A percentile compares a stretch with the other conserved stretches of the same genome.
phyloP scores from a whole-genome alignment of 2,329 filamentous ascomycete genomes.

The Paramyrothecium sp. region DNA sequence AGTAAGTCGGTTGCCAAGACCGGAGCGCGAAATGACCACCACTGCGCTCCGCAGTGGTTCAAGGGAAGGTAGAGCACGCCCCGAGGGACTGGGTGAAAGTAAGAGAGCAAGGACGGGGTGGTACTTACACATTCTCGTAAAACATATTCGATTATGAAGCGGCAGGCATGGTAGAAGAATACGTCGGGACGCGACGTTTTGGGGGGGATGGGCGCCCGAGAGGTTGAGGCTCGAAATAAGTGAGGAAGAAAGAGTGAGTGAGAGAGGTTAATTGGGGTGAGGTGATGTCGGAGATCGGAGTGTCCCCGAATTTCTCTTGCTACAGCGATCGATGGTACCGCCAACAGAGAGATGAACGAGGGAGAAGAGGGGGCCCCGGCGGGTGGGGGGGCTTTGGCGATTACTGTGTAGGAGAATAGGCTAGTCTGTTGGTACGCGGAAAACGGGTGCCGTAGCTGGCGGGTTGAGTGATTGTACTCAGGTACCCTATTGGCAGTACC shows the following conservation, averaged over 20 bases:
- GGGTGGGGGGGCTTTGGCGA: neutral
- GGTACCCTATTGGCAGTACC: too few relatives aligned
- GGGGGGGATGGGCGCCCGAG: neutral
- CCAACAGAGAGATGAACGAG: neutral
- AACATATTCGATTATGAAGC: constrained; percentile 34
- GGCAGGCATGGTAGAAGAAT: constrained; percentile 30
- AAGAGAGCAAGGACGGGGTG: constrained; percentile 5
- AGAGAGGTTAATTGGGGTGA: neutral
- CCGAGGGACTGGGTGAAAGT: constrained; percentile 6
- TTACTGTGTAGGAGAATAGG: neutral
- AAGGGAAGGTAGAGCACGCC: constrained; percentile 2
- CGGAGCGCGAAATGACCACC: constrained; percentile 1
- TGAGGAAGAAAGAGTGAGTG: neutral
- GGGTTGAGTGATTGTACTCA: neutral
- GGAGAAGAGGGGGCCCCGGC: neutral
- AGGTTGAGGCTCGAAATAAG: neutral
- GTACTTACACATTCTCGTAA: constrained; percentile 42
- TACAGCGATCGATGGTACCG: neutral
- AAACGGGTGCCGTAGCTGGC: neutral
- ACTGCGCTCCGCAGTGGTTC: neutral
- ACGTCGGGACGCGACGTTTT: constrained; percentile 11
- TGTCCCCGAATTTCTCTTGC: neutral
- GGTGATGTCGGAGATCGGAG: neutral
- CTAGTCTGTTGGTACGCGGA: neutral
- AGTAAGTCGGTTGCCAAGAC: constrained; percentile 16